A percentile compares a stretch with the other conserved stretches of the same genome.
Evolutionary conservation across 495 filamentous ascomycete genomes (phyloP).

Genomic region (Tuber borchii): DNA sequence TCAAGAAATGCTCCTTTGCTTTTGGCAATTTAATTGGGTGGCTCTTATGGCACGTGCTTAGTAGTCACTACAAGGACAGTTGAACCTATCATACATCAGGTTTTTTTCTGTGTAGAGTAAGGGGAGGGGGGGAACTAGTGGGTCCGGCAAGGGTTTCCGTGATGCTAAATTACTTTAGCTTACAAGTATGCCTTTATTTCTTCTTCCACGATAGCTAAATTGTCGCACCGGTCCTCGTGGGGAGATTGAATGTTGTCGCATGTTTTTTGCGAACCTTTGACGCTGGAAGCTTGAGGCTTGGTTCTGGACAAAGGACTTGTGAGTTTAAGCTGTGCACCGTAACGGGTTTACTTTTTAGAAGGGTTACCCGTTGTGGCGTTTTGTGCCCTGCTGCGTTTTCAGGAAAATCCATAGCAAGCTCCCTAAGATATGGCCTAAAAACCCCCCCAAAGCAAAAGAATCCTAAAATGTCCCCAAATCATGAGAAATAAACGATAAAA

Average conservation of each 20-base stretch:
- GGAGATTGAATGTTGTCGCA: neutral
- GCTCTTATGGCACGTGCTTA: neutral
- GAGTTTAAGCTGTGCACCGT: neutral
- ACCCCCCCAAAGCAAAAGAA: too few species aligned
- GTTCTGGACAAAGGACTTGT: neutral
- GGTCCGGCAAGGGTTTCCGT: neutral
- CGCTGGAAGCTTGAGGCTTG: neutral
- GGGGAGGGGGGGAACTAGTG: neutral
- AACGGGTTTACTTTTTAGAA: neutral
- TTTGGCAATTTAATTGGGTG: neutral
- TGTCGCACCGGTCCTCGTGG: neutral
- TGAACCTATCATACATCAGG: neutral
- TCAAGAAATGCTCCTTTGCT: neutral
- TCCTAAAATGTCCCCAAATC: too few species aligned
- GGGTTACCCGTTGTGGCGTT: neutral
- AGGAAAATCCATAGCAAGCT: too few species aligned
- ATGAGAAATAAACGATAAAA: too few species aligned
- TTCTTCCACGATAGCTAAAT: too few species aligned
- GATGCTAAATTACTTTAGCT: neutral
- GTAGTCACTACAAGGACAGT: neutral
- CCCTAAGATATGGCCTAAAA: too few species aligned
- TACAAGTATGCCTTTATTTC: too few species aligned
- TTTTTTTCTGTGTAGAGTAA: neutral
- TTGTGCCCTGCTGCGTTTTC: too few species aligned
- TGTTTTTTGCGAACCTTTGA: neutral